Percentiles rank a stretch among this genome's conserved stretches.
phyloP scores from a whole-genome alignment of 805 yeast species.

The Saccharomycopsis selenospora region DNA sequence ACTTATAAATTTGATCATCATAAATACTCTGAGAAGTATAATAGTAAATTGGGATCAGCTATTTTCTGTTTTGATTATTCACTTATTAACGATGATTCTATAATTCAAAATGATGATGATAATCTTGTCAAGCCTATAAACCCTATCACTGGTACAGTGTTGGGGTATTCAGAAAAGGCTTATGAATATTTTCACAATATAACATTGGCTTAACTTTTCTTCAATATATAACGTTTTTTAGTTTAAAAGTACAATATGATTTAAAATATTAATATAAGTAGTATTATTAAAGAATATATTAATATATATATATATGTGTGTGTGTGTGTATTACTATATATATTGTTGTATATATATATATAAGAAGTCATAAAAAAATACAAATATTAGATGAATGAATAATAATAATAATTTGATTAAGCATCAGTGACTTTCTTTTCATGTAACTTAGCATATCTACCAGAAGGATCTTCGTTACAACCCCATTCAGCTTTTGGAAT shows the following conservation, averaged over 20 bases:
- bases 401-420: background rate
- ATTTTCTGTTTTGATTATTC: constrained; percentile 28
- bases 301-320: too few species aligned
- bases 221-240: too few species aligned
- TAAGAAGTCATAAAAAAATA: too few species aligned
- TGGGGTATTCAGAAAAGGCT: constrained; percentile 5
- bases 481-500: constrained; percentile 99
- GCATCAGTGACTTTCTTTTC: constrained; percentile 48
- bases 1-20: constrained; percentile 26
- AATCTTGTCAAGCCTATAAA: constrained; percentile 4
- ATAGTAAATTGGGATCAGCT: constrained; percentile 24
- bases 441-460: constrained; percentile 91
- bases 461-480: constrained; percentile 97
- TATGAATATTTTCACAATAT: background rate
- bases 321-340: too few species aligned
- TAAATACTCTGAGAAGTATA: constrained; percentile 3
- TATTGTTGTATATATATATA: too few species aligned
- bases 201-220: too few species aligned
- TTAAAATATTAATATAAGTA: too few species aligned
- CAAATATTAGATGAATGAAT: background rate
- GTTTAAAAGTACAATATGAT: too few species aligned
- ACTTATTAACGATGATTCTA: constrained; percentile 20
- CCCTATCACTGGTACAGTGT: constrained; percentile 15
- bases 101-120: constrained; percentile 12
- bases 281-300: too few species aligned